Conservation (phyloP, 805 yeast genomes). For the Wickerhamomyces canadensis region DNA sequence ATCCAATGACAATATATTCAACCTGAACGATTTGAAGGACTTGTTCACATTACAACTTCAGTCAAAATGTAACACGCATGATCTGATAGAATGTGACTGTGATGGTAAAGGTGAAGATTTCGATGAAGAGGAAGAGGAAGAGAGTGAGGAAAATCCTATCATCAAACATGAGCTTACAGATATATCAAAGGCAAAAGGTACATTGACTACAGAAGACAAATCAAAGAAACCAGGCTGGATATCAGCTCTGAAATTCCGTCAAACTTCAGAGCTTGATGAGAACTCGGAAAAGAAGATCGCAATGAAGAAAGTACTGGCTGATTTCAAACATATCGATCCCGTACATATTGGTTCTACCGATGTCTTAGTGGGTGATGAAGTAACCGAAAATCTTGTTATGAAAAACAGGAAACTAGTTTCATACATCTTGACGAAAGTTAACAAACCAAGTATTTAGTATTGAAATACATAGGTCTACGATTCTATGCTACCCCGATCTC, state of each 20-base stretch:
- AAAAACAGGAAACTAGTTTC: constrained; percentile 27
- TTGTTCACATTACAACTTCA: constrained; percentile 54
- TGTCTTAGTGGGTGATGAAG: constrained; percentile 26
- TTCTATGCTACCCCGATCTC: not conserved
- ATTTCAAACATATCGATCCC: constrained; percentile 63
- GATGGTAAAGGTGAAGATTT: constrained; percentile 40
- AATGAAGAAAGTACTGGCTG: constrained; percentile 53
- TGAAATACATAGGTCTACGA: too few species aligned
- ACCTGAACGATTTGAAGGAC: constrained; percentile 62
- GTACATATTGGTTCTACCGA: constrained; percentile 7
- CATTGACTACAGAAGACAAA: not conserved
- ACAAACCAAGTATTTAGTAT: constrained; percentile 21
- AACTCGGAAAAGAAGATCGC: constrained; percentile 31
- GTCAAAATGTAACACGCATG: constrained; percentile 69
- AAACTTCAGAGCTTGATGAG: constrained; percentile 9
- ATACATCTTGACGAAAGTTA: constrained; percentile 36
- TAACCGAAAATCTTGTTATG: constrained; percentile 26
- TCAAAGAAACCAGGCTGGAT: constrained; percentile 15
- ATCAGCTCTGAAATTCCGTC: constrained; percentile 20
- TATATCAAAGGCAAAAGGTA: too few species aligned
- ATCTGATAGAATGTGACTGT: constrained; percentile 61
- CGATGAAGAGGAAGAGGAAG: constrained; percentile 17
- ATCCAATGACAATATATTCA: constrained; percentile 62
- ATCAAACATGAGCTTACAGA: not conserved
- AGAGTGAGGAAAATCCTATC: constrained; percentile 20